A percentile compares a stretch with the other conserved stretches of the same genome.
These are phyloP conservation scores for Apostasia shenzhenica DNA, from an alignment of 106 monocot species.

Conservation along the genomic window DNA sequence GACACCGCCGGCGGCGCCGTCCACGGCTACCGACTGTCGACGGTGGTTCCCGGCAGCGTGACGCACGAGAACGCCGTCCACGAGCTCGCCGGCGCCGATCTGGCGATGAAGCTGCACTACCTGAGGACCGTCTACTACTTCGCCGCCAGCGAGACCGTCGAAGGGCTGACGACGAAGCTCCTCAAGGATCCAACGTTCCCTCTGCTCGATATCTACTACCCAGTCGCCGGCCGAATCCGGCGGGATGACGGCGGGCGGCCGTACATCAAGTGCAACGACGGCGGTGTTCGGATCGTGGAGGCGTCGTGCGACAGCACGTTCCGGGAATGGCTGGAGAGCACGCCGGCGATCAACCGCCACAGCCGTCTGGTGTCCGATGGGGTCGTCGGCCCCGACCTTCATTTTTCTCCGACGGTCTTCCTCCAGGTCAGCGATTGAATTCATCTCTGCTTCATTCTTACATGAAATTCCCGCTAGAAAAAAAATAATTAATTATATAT, in stretches of 20 bases:
- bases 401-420: conserved; percentile 53
- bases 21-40: conserved; percentile 37
- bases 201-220: conserved; percentile 25
- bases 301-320: conserved; percentile 28
- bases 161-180: conserved; percentile 1
- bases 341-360: conserved; percentile 1
- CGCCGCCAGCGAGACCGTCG: background rate
- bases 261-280: conserved; percentile 60
- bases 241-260: conserved; percentile 33
- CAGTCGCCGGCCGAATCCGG: conserved; percentile 43
- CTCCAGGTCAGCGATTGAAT: conserved; percentile 40
- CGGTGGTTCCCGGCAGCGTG: conserved; percentile 35
- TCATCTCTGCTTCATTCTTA: too few species aligned
- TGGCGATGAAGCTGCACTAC: conserved; percentile 11
- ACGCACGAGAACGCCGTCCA: conserved; percentile 5
- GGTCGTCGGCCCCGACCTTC: conserved; percentile 58
- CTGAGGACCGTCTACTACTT: conserved; percentile 6
- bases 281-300: conserved; percentile 58
- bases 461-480: too few species aligned
- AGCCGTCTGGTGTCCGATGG: conserved; percentile 29
- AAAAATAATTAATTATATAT: too few species aligned
- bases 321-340: conserved; percentile 34
- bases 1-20: background rate
- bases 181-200: conserved; percentile 58
- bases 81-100: conserved; percentile 5